Percentiles rank a stretch among this genome's conserved stretches.
Evolutionary conservation across 2,329 filamentous ascomycete species (phyloP).

Genomic region (Aspergillus sojae): DNA sequence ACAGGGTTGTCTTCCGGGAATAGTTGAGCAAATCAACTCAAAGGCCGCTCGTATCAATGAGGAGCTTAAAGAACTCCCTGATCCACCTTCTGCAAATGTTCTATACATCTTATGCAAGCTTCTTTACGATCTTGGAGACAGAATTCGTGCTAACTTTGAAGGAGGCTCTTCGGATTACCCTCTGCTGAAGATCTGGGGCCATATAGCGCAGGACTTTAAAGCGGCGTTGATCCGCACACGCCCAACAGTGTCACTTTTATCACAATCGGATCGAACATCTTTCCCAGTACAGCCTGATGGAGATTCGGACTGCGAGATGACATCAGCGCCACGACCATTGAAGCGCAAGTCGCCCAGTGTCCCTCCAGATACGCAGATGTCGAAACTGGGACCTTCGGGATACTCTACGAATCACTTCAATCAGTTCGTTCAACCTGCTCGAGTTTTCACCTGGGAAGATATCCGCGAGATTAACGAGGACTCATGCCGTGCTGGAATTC

Average conservation of each 20-base stretch:
- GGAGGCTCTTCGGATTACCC: constrained; percentile 47
- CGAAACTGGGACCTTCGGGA: not conserved
- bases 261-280: constrained; percentile 37
- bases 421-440: constrained; percentile 20
- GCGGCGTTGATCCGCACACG: constrained; percentile 48
- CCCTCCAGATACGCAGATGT: constrained; percentile 3
- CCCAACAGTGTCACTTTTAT: constrained; percentile 35
- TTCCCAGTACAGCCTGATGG: constrained; percentile 31
- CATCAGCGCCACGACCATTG: not conserved
- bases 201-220: constrained; percentile 56
- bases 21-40: constrained; percentile 45
- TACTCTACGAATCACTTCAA: constrained; percentile 29
- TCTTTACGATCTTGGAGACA: constrained; percentile 59
- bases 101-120: constrained; percentile 66
- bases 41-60: constrained; percentile 56
- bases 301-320: constrained; percentile 33
- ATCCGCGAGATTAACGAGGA: constrained; percentile 59
- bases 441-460: constrained; percentile 33
- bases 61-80: constrained; percentile 63
- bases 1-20: constrained; percentile 35
- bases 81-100: constrained; percentile 66
- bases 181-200: constrained; percentile 48
- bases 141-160: constrained; percentile 58
- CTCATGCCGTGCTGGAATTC: constrained; percentile 61
- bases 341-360: constrained; percentile 27